These are phyloP conservation scores for Kockiozyma suomiensis DNA, from an alignment of 805 yeast species.

Conservation along the genomic window DNA sequence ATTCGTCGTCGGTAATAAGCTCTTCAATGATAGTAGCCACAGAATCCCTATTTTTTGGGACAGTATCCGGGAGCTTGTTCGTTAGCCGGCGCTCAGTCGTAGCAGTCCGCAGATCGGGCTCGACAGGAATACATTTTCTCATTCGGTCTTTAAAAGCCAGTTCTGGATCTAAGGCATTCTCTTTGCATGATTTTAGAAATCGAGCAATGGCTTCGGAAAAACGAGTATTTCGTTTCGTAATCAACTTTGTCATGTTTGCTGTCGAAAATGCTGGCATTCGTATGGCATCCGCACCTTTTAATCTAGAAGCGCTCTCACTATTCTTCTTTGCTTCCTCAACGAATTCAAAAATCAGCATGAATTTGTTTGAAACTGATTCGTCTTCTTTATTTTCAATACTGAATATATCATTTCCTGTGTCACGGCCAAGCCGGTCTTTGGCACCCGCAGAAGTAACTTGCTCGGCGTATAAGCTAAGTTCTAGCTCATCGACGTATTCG, in stretches of 20 bases:
- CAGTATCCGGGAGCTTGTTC: constrained; percentile 13
- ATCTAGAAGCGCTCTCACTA: neutral
- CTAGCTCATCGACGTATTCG: constrained; percentile 29
- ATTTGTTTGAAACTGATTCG: neutral
- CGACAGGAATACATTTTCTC: constrained; percentile 3
- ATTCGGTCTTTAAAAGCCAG: constrained; percentile 13
- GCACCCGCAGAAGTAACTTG: neutral
- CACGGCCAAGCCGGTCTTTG: constrained; percentile 6
- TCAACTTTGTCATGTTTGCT: constrained; percentile 25
- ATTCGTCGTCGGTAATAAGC: constrained; percentile 53
- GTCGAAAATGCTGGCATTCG: constrained; percentile 27
- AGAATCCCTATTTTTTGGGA: constrained; percentile 46
- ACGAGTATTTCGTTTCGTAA: constrained; percentile 18
- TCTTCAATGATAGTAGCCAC: constrained; percentile 54
- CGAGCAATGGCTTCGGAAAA: constrained; percentile 15
- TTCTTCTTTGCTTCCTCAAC: constrained; percentile 17
- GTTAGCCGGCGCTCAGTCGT: neutral
- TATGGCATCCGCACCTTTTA: constrained; percentile 8
- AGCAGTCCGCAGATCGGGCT: neutral
- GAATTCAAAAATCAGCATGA: constrained; percentile 27
- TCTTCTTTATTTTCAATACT: neutral
- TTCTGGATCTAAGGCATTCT: constrained; percentile 20
- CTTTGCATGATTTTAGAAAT: constrained; percentile 13
- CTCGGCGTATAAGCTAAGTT: constrained; percentile 24
- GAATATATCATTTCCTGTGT: constrained; percentile 26